Base-by-base conservation (phyloP, 2,329 filamentous ascomycete species). In the Venturia effusa region DNA sequence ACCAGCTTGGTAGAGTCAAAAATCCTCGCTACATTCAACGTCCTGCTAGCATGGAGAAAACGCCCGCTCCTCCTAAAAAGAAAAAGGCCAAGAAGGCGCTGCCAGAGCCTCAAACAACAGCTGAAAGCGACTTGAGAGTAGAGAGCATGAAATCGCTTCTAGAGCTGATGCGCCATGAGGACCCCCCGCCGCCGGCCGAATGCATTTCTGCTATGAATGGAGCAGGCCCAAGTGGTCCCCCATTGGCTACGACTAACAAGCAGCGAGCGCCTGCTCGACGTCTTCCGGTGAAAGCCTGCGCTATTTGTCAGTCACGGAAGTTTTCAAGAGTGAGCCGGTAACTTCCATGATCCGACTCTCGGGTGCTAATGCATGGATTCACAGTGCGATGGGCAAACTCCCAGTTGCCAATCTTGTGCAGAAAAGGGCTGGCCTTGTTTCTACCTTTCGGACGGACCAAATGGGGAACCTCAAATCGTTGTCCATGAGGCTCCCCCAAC, bases 131-230 rank as follows among this genome's bases (percentile, higher is more conserved):
- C 43, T 62, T 76, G 30, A 68, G 74, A 57, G 70, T 71, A 22
- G 72, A 76, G 64, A 75, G 74, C 65, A 68, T 75, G 15, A 68
- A 70, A 7, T 75, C 73, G 4, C 65, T 76, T 45, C 67, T 76
- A 22, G 72, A 75, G 62, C 69, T 76, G 43, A 75, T 75, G 17
- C 71, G 71, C 68, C 62, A 66, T 61, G 61, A 71, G 41, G 63
- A 64, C 32, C 48, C 45, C 24, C 15, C 34, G 17, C 41, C 32
- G n/a, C 17, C 30, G 17, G n/a, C 11, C 5, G 51, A 39, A 22
- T 48, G 4, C 24, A 59, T 34, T 37, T 17, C 30, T 51, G 22
- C 41, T 11, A 24, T 24, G 17, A 37, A 27, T 34, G 60, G 6
- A 10, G 41, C 41, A 27, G 22, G 40, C 13, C 41, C n/a, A 37